phyloP scores from a whole-genome alignment of 371 early-diverging fungal species.

The Mucor piriformis region DNA sequence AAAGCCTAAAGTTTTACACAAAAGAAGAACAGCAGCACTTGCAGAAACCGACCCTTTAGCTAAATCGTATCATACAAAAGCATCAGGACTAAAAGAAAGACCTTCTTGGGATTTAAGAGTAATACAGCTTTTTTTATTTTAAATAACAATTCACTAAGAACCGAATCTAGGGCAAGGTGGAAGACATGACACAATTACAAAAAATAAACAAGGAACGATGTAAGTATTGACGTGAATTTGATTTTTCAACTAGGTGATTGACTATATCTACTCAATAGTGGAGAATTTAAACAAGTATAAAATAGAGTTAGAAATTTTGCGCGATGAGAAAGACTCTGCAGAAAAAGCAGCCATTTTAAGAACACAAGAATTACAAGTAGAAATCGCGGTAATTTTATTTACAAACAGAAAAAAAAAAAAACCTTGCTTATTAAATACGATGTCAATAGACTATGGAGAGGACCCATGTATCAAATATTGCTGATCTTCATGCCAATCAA shows the following conservation, averaged over 20 bases:
- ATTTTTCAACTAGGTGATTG: too few species aligned
- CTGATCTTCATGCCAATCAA: constrained; percentile 34
- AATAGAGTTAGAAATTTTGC: constrained; percentile 29
- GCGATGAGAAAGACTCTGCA: constrained; percentile 35
- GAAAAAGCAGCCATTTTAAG: constrained; percentile 32
- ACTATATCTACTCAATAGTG: too few species aligned
- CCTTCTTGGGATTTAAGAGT: constrained; percentile 50
- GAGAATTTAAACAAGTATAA: constrained; percentile 26
- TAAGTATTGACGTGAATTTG: too few species aligned
- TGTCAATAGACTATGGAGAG: constrained; percentile 24
- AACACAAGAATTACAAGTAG: constrained; percentile 28
- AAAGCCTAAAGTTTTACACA: not conserved
- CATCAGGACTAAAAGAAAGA: constrained; percentile 28
- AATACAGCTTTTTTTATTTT: not conserved
- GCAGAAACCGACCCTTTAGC: constrained; percentile 11
- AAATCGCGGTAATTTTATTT: constrained; percentile 22
- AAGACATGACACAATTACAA: constrained; percentile 37
- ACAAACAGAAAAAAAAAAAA: not conserved
- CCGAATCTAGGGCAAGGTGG: constrained; percentile 42
- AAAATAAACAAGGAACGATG: constrained; percentile 29
- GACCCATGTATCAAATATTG: constrained; percentile 26
- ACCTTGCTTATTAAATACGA: too few species aligned
- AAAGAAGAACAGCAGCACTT: not conserved
- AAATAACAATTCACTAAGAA: too few species aligned
- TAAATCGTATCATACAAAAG: constrained; percentile 12